A percentile compares a stretch with the other conserved stretches of the same genome.
phyloP scores from a whole-genome alignment of 495 filamentous ascomycete genomes.

The Penicillium antarcticum region DNA sequence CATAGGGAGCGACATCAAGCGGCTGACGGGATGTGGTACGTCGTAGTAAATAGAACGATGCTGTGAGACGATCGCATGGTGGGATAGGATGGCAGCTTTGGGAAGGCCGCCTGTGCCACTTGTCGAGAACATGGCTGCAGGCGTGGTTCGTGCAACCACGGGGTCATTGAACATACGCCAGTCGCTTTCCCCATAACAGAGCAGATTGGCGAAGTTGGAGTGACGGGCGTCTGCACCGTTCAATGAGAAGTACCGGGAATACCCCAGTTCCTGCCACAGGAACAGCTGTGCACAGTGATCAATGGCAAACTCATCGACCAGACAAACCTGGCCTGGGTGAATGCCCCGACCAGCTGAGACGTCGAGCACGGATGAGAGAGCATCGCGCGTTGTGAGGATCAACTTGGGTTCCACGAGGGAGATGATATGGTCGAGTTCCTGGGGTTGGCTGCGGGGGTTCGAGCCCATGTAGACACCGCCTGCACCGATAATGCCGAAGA shows the following conservation, averaged over 20 bases:
- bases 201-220: slow-evolving; percentile 39
- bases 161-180: slow-evolving; percentile 52
- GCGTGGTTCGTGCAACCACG: slow-evolving; percentile 41
- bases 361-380: slow-evolving; percentile 17
- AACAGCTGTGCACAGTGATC: slow-evolving; percentile 34
- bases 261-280: slow-evolving; percentile 24
- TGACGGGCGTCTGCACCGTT: slow-evolving; percentile 14
- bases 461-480: slow-evolving; percentile 40
- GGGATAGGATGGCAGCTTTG: slow-evolving; percentile 53
- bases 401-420: slow-evolving; percentile 27
- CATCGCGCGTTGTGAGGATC: slow-evolving; percentile 27
- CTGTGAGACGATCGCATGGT: slow-evolving; percentile 52
- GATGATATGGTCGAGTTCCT: slow-evolving; percentile 33
- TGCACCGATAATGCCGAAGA: slow-evolving; percentile 47
- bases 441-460: slow-evolving; percentile 29
- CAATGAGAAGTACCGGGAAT: slow-evolving; percentile 19
- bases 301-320: slow-evolving; percentile 42
- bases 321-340: slow-evolving; percentile 45
- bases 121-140: slow-evolving; percentile 51
- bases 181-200: slow-evolving; percentile 49
- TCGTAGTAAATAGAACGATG: slow-evolving; percentile 47
- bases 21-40: slow-evolving; percentile 43
- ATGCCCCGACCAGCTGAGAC: slow-evolving; percentile 37
- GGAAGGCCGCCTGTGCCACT: slow-evolving; percentile 59
- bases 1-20: slow-evolving; percentile 59